phyloP scores from a whole-genome alignment of 225 moss, liverwort and hornwort species.

The Climacium dendroides region DNA sequence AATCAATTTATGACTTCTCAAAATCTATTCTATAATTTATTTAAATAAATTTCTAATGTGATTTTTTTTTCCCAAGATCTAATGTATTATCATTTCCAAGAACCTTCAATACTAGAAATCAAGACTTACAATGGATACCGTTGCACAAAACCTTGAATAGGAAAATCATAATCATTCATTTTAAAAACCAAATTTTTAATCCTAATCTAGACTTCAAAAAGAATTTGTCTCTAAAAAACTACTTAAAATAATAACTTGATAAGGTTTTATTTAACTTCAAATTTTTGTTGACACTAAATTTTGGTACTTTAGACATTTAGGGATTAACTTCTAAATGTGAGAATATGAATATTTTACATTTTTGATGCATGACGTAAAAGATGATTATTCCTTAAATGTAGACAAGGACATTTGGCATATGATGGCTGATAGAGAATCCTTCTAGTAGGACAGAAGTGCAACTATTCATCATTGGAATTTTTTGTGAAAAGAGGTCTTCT shows the following conservation, averaged over 20 bases:
- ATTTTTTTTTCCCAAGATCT: neutral
- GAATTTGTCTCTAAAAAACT: neutral
- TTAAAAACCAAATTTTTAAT: neutral
- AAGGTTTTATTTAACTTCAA: neutral
- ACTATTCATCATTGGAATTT: too few relatives aligned
- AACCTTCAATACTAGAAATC: neutral
- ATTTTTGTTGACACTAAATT: neutral
- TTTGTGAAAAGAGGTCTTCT: too few relatives aligned
- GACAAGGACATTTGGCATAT: neutral
- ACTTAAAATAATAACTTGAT: neutral
- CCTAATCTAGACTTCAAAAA: neutral
- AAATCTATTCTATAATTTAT: neutral
- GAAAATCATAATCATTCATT: neutral
- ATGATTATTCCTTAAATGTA: too few relatives aligned
- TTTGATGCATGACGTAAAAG: neutral
- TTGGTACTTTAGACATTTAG: accelerated
- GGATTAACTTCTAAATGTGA: neutral
- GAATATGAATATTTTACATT: neutral
- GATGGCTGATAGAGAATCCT: too few relatives aligned
- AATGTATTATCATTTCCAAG: neutral
- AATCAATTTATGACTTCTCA: neutral
- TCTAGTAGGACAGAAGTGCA: too few relatives aligned
- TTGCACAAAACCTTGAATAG: neutral
- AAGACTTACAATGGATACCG: neutral
- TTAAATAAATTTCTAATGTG: neutral